Evolutionary conservation across 495 filamentous ascomycete genomes (phyloP).

Genomic region (Pseudevernia furfuracea): DNA sequence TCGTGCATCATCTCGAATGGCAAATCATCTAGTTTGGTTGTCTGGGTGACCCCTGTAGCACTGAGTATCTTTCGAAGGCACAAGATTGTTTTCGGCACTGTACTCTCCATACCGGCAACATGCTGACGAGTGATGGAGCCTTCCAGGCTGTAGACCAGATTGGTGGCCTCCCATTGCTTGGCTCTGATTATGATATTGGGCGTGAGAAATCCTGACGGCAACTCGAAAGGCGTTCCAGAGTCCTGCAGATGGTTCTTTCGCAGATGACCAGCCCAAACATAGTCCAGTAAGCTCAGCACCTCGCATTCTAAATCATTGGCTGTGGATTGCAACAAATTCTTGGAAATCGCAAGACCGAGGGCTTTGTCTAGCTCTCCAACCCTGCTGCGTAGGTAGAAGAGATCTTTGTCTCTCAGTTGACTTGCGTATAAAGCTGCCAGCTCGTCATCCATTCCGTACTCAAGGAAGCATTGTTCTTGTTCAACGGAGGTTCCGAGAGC

Average conservation of each 20-base stretch:
- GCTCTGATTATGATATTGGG: neutral
- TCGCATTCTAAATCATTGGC: conserved; percentile 5
- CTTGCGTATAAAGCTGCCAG: conserved; percentile 16
- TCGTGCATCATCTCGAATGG: conserved; percentile 28
- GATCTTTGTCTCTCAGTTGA: conserved; percentile 5
- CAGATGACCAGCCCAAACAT: neutral
- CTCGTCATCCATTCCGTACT: conserved; percentile 31
- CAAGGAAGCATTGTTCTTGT: conserved; percentile 27
- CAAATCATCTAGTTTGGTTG: neutral
- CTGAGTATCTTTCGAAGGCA: neutral
- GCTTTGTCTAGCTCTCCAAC: conserved; percentile 24
- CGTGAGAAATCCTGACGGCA: neutral
- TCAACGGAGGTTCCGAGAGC: conserved; percentile 26
- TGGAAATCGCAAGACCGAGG: conserved; percentile 11
- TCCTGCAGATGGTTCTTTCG: neutral
- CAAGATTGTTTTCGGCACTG: neutral
- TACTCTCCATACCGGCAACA: neutral
- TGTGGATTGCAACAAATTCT: conserved; percentile 13
- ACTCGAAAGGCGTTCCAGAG: neutral
- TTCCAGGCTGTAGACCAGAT: neutral
- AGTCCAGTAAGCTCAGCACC: conserved; percentile 9
- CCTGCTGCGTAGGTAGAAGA: neutral
- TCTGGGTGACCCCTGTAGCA: neutral
- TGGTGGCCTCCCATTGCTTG: neutral
- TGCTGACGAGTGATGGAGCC: neutral